Evolutionary conservation across 805 yeast species (phyloP), one percentile per base, ranked within the genome.

Genomic region (Teunomyces pallodes): DNA sequence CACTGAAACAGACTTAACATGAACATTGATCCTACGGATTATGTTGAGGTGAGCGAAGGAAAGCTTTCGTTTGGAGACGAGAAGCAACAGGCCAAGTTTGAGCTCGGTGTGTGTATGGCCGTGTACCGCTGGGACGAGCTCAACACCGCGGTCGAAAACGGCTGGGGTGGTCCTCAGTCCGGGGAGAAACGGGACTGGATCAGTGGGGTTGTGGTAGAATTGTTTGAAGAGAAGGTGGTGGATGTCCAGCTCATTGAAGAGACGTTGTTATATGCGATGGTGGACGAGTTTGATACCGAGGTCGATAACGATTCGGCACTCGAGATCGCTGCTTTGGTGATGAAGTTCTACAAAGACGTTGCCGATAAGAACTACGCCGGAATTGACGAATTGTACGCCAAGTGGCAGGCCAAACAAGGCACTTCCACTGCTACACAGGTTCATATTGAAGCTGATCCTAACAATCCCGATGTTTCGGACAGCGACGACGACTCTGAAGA

Each of bases 141-240:
- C 45, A 77, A 80, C 42, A 86, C 87, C 1, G 99, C 99, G 0
- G 98, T 94, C 8, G 95, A 82, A 5, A 90, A 88, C 64, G 74
- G 77, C 28, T 94, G 99, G 98, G 99, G 99, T 50, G 99, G 99
- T 1, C 83, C 96, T 10, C 87, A 88, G 31, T 85, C 96, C 10
- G 81, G 78, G 0, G 97, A 88, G 33, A 94, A 94, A 66, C 78
- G 99, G 61, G 99, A 94, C 64, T 94, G 99, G 99, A 78, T 92
- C 54, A 81, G 88, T 4, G 95, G 89, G 4, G 71, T 88, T 10
- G 81, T 92, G 2, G 79, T 90, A 27, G 97, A 90, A 31, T 74
- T 90, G 46, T 94, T 92, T 61, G 72, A 73, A 6, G 83, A 79
- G 42, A 78, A 74, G 44, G 76, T 80, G 4, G 87, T 92, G 4